Evolutionary conservation across 2,329 filamentous ascomycete genomes (phyloP).

Genomic region (Trichoderma sp.): DNA sequence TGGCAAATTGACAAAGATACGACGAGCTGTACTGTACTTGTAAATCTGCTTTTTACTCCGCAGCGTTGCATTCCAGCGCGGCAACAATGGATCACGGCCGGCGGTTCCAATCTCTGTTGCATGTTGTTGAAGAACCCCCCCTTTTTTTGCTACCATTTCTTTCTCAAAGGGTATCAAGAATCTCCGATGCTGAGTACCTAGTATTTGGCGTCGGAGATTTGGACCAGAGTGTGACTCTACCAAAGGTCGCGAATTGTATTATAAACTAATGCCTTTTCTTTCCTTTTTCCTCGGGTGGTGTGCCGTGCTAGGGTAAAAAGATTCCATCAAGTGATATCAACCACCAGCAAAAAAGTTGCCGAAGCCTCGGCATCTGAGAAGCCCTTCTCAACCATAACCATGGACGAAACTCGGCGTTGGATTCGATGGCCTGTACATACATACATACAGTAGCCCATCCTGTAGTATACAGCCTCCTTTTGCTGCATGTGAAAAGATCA

Average conservation of each 20-base stretch:
- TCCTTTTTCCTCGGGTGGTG: background rate
- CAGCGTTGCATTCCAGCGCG: constrained; percentile 4
- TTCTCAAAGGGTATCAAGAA: background rate
- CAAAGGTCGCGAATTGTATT: background rate
- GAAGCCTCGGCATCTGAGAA: background rate
- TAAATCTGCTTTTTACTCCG: background rate
- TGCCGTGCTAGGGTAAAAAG: background rate
- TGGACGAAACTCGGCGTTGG: background rate
- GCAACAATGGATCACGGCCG: background rate
- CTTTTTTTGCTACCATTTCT: background rate
- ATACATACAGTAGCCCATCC: background rate
- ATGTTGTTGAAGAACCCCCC: background rate
- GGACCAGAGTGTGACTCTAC: background rate
- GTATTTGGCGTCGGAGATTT: background rate
- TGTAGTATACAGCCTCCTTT: background rate
- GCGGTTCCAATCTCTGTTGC: background rate
- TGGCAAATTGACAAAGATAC: background rate
- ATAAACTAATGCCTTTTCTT: background rate
- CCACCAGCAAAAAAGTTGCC: background rate
- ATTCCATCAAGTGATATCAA: background rate
- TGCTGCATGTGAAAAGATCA: background rate
- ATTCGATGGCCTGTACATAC: background rate
- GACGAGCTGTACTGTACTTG: background rate
- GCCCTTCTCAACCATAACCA: background rate
- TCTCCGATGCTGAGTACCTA: background rate